Evolutionary conservation across 2,329 filamentous ascomycete genomes (phyloP).

Genomic region (Aaosphaeria arxii): DNA sequence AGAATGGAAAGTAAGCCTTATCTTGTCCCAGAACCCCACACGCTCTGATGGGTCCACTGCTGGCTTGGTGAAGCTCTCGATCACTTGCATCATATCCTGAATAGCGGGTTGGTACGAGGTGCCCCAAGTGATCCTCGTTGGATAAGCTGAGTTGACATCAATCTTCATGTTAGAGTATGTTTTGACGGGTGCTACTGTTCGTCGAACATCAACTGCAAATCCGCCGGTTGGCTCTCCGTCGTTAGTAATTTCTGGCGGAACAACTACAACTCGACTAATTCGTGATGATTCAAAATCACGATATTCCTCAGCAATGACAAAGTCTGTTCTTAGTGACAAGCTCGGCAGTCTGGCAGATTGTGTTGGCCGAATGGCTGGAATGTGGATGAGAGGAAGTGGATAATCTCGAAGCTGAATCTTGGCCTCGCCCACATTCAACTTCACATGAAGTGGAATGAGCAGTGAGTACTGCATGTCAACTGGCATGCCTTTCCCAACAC

Average conservation of each 20-base stretch:
- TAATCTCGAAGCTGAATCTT: slow-evolving; percentile 88
- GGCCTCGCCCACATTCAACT: slow-evolving; percentile 86
- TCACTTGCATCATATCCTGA: slow-evolving; percentile 99
- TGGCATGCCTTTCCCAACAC: slow-evolving; percentile 95
- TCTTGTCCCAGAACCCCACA: slow-evolving; percentile 99
- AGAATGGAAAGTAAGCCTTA: slow-evolving; percentile 90
- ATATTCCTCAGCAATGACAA: slow-evolving; percentile 94
- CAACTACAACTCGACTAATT: slow-evolving; percentile 76
- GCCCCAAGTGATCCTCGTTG: slow-evolving; percentile 94
- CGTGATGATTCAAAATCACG: slow-evolving; percentile 76
- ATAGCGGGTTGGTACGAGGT: slow-evolving; percentile 97
- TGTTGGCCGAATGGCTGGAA: slow-evolving; percentile 74
- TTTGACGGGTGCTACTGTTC: slow-evolving; percentile 92
- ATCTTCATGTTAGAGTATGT: slow-evolving; percentile 91
- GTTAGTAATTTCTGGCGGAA: slow-evolving; percentile 63
- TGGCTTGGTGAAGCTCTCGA: slow-evolving; percentile 96
- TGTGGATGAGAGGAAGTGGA: slow-evolving; percentile 85
- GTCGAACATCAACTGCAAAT: slow-evolving; percentile 81
- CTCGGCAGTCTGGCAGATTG: slow-evolving; percentile 80
- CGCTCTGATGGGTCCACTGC: slow-evolving; percentile 90
- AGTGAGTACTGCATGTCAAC: slow-evolving; percentile 86
- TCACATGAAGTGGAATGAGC: slow-evolving; percentile 83
- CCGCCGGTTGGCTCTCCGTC: slow-evolving; percentile 60
- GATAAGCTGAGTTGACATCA: slow-evolving; percentile 88
- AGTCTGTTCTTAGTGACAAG: slow-evolving; percentile 81